phyloP scores from a whole-genome alignment of 345 rosid species.

The Murraya koenigii region DNA sequence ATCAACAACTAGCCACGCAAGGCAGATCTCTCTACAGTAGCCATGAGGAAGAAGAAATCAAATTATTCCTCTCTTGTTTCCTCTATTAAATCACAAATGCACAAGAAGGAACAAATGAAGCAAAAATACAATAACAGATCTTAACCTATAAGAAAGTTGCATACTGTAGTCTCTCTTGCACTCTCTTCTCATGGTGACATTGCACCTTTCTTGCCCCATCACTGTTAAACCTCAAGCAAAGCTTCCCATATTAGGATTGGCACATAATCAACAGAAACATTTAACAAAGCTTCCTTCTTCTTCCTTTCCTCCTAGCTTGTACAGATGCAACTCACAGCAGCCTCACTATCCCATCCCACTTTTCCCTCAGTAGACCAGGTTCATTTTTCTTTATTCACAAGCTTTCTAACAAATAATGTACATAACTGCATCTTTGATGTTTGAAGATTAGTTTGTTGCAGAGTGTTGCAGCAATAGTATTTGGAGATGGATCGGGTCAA shows the following conservation, averaged over 20 bases:
- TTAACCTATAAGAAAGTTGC: no score
- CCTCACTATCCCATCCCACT: conserved; percentile 21
- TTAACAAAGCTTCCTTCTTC: conserved; percentile 18
- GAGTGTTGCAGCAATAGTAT: conserved; percentile 77
- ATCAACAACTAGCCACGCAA: conserved; percentile 18
- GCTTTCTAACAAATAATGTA: neutral
- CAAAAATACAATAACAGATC: neutral
- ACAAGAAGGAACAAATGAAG: neutral
- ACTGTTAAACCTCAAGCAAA: conserved; percentile 17
- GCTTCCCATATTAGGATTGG: conserved; percentile 16
- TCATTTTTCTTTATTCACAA: neutral
- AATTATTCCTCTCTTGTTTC: conserved; percentile 33
- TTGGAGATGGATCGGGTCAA: conserved; percentile 69
- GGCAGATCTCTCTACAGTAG: conserved; percentile 11
- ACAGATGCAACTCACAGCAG: conserved; percentile 29
- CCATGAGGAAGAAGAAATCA: conserved; percentile 35
- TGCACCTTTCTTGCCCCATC: conserved; percentile 20
- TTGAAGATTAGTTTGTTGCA: conserved; percentile 18
- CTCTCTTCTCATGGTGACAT: conserved; percentile 22
- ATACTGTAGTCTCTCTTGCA: neutral
- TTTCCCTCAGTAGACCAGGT: conserved; percentile 51
- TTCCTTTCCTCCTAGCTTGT: conserved; percentile 9
- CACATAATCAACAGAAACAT: conserved; percentile 10
- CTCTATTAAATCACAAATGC: conserved; percentile 23
- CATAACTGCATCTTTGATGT: neutral